A percentile compares a stretch with the other conserved stretches of the same genome.
phyloP scores from a whole-genome alignment of 352 stramenopile genomes.

The Globisporangium megalacanthum region DNA sequence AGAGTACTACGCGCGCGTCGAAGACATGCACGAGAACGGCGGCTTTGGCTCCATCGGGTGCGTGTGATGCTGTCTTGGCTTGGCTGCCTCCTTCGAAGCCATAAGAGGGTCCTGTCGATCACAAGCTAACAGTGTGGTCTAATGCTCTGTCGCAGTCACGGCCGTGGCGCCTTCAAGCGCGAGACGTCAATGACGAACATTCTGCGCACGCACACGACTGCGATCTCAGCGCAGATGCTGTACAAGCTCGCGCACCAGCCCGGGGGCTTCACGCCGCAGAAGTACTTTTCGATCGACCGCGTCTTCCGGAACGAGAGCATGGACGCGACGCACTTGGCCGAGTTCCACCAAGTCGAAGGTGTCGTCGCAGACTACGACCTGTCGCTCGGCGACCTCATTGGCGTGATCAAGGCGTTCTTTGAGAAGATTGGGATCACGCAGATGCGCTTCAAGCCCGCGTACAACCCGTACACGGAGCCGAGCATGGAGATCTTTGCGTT shows the following conservation, averaged over 20 bases:
- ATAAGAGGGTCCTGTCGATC: not conserved
- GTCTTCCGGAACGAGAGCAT: conserved; percentile 99
- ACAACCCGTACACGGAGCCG: conserved; percentile 99
- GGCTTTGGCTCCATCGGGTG: conserved; percentile 97
- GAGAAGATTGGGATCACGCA: conserved; percentile 97
- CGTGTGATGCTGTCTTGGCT: conserved; percentile 8
- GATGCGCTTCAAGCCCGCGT: conserved; percentile 99
- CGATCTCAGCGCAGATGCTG: conserved; percentile 98
- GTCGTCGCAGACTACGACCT: conserved; percentile 99
- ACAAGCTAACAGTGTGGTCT: no score
- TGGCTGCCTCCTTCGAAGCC: no score
- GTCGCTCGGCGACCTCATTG: conserved; percentile 97
- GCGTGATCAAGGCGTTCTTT: conserved; percentile 99
- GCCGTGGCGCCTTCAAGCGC: conserved; percentile 85
- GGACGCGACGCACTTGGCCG: conserved; percentile 99
- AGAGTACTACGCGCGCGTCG: conserved; percentile 99
- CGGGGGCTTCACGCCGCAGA: conserved; percentile 95
- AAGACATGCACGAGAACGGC: conserved; percentile 97
- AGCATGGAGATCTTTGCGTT: conserved; percentile 99
- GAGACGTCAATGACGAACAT: conserved; percentile 99
- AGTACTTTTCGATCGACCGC: conserved; percentile 99
- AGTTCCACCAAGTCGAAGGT: conserved; percentile 99
- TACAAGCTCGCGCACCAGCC: conserved; percentile 95
- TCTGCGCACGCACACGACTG: conserved; percentile 98
- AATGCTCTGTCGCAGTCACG: conserved; percentile 32